Conservation (phyloP, 2,329 filamentous ascomycete genomes). For the Exophiala phaeomuriformis region DNA sequence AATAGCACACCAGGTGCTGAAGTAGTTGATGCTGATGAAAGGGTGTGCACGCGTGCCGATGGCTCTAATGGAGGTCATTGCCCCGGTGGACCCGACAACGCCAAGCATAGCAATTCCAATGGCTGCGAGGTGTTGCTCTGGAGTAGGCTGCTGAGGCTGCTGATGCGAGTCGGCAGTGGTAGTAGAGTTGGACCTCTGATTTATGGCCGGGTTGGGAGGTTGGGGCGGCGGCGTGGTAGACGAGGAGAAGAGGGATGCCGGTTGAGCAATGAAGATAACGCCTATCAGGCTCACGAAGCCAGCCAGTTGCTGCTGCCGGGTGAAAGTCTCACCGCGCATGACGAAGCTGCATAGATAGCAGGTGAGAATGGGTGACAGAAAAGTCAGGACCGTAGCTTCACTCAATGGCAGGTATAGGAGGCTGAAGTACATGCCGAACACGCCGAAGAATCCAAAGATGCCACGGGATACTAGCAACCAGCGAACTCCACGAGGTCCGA, state of each 20-base stretch:
- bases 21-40: constrained; percentile 80
- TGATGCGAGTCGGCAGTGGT: constrained; percentile 22
- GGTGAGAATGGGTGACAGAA: constrained; percentile 69
- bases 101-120: constrained; percentile 67
- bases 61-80: constrained; percentile 69
- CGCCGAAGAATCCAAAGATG: constrained; percentile 65
- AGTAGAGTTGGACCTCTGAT: constrained; percentile 28
- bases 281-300: constrained; percentile 68
- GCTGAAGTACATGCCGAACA: constrained; percentile 70
- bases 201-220: constrained; percentile 21
- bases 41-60: constrained; percentile 75
- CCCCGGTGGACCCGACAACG: constrained; percentile 66
- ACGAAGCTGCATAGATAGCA: constrained; percentile 74
- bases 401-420: constrained; percentile 73
- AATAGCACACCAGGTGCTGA: constrained; percentile 61
- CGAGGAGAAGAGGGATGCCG: constrained; percentile 49
- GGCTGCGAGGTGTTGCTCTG: constrained; percentile 60
- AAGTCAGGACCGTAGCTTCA: constrained; percentile 84
- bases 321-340: constrained; percentile 66
- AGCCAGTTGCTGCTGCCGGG: constrained; percentile 66
- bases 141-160: constrained; percentile 37
- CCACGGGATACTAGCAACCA: constrained; percentile 62
- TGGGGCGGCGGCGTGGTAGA: constrained; percentile 28
- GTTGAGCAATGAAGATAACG: constrained; percentile 75
- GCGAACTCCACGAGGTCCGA: constrained; percentile 61